Percentiles rank a stretch among this genome's conserved stretches.
phyloP scores from a whole-genome alignment of 2,329 filamentous ascomycete genomes.

The Celoporthe dispersa region DNA sequence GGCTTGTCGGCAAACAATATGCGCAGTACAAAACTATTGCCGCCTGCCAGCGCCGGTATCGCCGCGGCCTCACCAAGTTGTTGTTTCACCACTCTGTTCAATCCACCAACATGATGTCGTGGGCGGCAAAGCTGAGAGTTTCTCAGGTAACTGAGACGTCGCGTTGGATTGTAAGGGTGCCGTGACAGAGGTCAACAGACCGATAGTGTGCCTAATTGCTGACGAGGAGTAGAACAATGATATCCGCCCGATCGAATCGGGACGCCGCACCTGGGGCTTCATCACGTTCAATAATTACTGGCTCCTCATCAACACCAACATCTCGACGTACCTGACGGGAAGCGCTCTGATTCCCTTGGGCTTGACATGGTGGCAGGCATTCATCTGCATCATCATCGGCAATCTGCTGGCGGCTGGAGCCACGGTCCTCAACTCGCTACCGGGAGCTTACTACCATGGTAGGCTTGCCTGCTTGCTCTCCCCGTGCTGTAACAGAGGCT shows the following conservation, averaged over 20 bases:
- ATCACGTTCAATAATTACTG: conserved; percentile 51
- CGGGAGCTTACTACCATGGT: conserved; percentile 48
- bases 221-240: conserved; percentile 48
- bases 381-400: conserved; percentile 46
- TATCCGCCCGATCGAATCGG: conserved; percentile 51
- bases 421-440: conserved; percentile 48
- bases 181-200: background rate
- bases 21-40: background rate
- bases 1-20: too few relatives aligned
- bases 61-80: background rate
- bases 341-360: conserved; percentile 47
- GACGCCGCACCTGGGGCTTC: conserved; percentile 48
- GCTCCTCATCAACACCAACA: conserved; percentile 53
- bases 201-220: background rate
- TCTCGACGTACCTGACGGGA: conserved; percentile 46
- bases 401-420: conserved; percentile 45
- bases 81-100: background rate
- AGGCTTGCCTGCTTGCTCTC: conserved; percentile 23
- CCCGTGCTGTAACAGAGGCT: background rate
- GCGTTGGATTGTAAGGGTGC: background rate
- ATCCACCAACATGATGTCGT: background rate
- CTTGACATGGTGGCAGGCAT: conserved; percentile 48
- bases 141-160: conserved; percentile 1
- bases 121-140: conserved; percentile 5
- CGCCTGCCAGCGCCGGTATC: background rate